Percentiles rank a stretch among this genome's conserved stretches.
Evolutionary conservation across 192 early-diverging fungal species (phyloP).

Genomic region (Coemansia sp.): DNA sequence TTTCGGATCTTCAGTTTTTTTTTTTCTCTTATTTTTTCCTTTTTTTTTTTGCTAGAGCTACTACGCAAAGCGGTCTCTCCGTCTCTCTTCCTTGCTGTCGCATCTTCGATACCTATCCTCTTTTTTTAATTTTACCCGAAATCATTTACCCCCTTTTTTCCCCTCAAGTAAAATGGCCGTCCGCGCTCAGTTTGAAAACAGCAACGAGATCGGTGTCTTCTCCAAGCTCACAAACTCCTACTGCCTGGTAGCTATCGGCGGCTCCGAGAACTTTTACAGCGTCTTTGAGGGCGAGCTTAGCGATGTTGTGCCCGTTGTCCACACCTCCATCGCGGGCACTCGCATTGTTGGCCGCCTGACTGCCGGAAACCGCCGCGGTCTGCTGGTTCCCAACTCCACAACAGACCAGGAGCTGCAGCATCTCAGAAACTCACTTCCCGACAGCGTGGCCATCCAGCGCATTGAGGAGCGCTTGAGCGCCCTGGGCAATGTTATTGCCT

Average conservation of each 20-base stretch:
- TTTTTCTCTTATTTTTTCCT: neutral
- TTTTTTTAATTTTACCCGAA: slow-evolving; percentile 10
- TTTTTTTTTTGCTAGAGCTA: slow-evolving; percentile 16
- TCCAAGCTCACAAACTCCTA: slow-evolving; percentile 98
- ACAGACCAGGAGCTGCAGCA: slow-evolving; percentile 99
- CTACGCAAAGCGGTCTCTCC: too few species aligned
- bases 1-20: neutral
- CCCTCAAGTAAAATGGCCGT: slow-evolving; percentile 38
- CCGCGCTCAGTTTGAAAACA: slow-evolving; percentile 98
- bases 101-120: neutral
- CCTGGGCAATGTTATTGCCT: slow-evolving; percentile 98
- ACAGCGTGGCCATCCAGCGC: slow-evolving; percentile 90
- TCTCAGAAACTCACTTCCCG: slow-evolving; percentile 94
- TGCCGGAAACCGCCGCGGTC: slow-evolving; percentile 92
- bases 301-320: slow-evolving; percentile 96
- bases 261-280: slow-evolving; percentile 99
- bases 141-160: neutral
- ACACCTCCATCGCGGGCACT: slow-evolving; percentile 96
- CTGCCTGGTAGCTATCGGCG: slow-evolving; percentile 95
- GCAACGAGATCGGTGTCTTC: slow-evolving; percentile 99
- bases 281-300: slow-evolving; percentile 91
- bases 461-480: slow-evolving; percentile 98
- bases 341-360: slow-evolving; percentile 96
- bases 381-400: slow-evolving; percentile 93
- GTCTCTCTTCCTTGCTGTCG: neutral